These are phyloP conservation scores for Cryoendolithus antarcticus DNA, from an alignment of 2,329 filamentous ascomycete genomes.

Conservation along the genomic window DNA sequence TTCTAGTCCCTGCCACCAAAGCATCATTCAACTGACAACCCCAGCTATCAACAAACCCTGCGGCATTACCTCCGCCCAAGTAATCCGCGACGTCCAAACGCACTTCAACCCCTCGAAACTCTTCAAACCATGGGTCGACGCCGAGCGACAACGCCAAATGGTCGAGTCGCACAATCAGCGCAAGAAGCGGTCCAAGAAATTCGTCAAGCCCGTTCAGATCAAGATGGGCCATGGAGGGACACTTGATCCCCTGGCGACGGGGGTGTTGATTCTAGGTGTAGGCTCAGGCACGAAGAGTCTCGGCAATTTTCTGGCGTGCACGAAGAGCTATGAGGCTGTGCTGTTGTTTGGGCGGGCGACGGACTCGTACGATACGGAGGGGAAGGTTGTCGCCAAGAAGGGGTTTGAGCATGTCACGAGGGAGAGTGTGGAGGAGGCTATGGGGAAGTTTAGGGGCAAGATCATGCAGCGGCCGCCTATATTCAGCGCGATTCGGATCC, in stretches of 20 bases:
- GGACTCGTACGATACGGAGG: constrained; percentile 79
- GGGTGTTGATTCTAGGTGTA: constrained; percentile 78
- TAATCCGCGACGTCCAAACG: constrained; percentile 74
- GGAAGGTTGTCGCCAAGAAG: constrained; percentile 66
- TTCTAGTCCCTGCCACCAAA: constrained; percentile 11
- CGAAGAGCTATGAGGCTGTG: constrained; percentile 83
- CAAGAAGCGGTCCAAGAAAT: constrained; percentile 38
- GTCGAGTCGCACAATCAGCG: constrained; percentile 48
- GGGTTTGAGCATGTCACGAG: constrained; percentile 71
- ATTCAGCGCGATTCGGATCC: constrained; percentile 83
- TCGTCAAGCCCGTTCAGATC: constrained; percentile 53
- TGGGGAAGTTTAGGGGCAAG: constrained; percentile 65
- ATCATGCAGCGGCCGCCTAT: constrained; percentile 85
- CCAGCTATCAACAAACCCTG: constrained; percentile 86
- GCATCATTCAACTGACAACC: constrained; percentile 5
- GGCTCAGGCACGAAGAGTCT: constrained; percentile 80
- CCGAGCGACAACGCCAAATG: constrained; percentile 44
- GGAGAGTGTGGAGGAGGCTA: constrained; percentile 62
- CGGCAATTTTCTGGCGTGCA: constrained; percentile 68
- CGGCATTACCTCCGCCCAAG: constrained; percentile 76
- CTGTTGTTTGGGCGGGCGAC: constrained; percentile 86
- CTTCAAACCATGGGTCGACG: constrained; percentile 65
- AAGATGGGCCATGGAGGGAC: constrained; percentile 97
- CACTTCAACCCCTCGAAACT: constrained; percentile 69
- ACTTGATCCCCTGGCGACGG: constrained; percentile 84